Evolutionary conservation across 495 filamentous ascomycete species (phyloP).

Genomic region (Aspergillus panamensis): DNA sequence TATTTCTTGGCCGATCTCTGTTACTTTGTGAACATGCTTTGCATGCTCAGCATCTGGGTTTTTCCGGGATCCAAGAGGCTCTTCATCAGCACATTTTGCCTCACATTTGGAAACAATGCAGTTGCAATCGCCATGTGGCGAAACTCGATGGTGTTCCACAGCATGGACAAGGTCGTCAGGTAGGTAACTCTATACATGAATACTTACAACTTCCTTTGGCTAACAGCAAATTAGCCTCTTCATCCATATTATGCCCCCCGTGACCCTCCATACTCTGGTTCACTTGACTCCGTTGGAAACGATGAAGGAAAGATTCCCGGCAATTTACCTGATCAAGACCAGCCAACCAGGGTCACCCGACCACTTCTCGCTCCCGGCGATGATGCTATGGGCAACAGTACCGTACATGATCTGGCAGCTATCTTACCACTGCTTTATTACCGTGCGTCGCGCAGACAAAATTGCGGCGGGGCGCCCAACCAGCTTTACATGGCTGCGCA

Average conservation of each 20-base stretch:
- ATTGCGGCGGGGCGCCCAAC: conserved; percentile 95
- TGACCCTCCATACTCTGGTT: conserved; percentile 84
- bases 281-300: conserved; percentile 67
- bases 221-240: conserved; percentile 61
- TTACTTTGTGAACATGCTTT: conserved; percentile 93
- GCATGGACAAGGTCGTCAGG: conserved; percentile 91
- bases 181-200: conserved; percentile 28
- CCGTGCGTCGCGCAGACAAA: conserved; percentile 84
- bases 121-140: conserved; percentile 99
- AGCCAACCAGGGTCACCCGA: conserved; percentile 64
- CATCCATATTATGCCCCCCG: conserved; percentile 98
- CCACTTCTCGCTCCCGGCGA: conserved; percentile 75
- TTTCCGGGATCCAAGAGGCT: conserved; percentile 88
- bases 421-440: conserved; percentile 87
- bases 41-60: conserved; percentile 79
- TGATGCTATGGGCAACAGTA: conserved; percentile 91
- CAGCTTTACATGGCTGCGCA: conserved; percentile 94
- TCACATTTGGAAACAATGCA: conserved; percentile 94
- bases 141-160: conserved; percentile 97
- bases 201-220: background rate
- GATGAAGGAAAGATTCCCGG: conserved; percentile 74
- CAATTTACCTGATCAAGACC: conserved; percentile 76
- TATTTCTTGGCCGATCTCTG: conserved; percentile 97
- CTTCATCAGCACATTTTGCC: conserved; percentile 88
- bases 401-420: conserved; percentile 94